Conservation (phyloP, 768 basidiomycete species). For the Auriscalpium vulgare region DNA sequence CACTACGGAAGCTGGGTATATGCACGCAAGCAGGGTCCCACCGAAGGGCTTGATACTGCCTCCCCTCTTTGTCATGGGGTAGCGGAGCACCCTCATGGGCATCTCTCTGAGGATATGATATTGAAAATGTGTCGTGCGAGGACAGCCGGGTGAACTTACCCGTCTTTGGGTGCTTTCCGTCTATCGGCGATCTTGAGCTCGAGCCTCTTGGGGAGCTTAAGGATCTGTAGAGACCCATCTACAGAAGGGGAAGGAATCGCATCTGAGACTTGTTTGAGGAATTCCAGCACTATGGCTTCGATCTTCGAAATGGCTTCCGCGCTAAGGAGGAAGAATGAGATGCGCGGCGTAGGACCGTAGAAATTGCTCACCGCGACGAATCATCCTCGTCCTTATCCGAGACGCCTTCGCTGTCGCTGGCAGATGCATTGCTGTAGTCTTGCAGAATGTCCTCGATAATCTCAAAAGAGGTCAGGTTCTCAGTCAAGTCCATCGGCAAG, state of each 20-base stretch:
- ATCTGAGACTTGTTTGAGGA: slow-evolving; percentile 16
- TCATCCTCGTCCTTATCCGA: not conserved
- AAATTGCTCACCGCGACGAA: not conserved
- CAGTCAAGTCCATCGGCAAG: not conserved
- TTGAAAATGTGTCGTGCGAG: not conserved
- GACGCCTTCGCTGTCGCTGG: not conserved
- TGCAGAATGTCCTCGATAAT: too few species aligned
- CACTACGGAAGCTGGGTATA: not conserved
- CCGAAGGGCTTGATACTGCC: slow-evolving; percentile 36
- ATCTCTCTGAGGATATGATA: slow-evolving; percentile 4
- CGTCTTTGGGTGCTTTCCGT: slow-evolving; percentile 22
- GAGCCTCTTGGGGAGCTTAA: slow-evolving; percentile 18
- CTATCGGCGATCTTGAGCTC: slow-evolving; percentile 30
- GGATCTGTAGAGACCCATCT: not conserved
- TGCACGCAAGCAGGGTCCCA: slow-evolving; percentile 14
- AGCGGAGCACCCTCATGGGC: slow-evolving; percentile 24
- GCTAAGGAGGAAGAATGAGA: not conserved
- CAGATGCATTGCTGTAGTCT: not conserved
- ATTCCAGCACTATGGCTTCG: slow-evolving; percentile 2
- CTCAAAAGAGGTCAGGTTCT: too few species aligned
- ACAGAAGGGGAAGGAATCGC: not conserved
- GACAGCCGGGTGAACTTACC: slow-evolving; percentile 20
- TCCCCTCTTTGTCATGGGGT: slow-evolving; percentile 28
- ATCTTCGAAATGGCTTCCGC: not conserved
- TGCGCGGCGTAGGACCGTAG: not conserved